A percentile compares a stretch with the other conserved stretches of the same genome.
phyloP scores from a whole-genome alignment of 2,329 filamentous ascomycete genomes.

The Metarhizium brunneum region DNA sequence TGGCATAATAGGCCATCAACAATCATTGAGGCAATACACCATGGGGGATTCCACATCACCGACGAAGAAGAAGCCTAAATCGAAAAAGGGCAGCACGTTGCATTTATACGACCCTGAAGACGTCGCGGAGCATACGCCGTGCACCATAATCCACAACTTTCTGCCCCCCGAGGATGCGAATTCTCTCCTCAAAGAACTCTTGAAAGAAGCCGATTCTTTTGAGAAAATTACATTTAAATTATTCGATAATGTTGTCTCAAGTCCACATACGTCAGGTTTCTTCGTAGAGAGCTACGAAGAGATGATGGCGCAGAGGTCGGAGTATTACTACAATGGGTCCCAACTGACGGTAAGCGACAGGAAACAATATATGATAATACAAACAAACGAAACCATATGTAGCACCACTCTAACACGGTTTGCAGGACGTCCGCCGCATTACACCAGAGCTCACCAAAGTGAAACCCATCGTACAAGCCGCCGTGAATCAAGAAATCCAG shows the following conservation, averaged over 20 bases:
- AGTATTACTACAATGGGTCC: constrained; percentile 81
- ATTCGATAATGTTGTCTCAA: constrained; percentile 79
- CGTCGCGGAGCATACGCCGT: constrained; percentile 75
- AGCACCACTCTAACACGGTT: background rate
- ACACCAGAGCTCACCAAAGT: constrained; percentile 66
- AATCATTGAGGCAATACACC: constrained; percentile 49
- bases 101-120: constrained; percentile 77
- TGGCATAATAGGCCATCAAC: constrained; percentile 45
- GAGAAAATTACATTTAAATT: constrained; percentile 68
- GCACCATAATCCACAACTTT: constrained; percentile 89
- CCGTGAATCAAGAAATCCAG: constrained; percentile 71
- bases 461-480: constrained; percentile 58
- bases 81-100: constrained; percentile 72
- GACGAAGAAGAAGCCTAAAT: constrained; percentile 43
- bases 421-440: constrained; percentile 62
- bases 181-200: constrained; percentile 62
- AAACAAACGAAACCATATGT: background rate
- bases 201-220: constrained; percentile 65
- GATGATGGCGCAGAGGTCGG: constrained; percentile 57
- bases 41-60: constrained; percentile 9
- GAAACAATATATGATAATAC: background rate
- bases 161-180: constrained; percentile 64
- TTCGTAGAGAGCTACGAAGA: constrained; percentile 72
- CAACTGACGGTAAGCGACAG: constrained; percentile 44
- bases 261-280: constrained; percentile 75